These are phyloP conservation scores for Aspergillus ruber DNA, from an alignment of 2,329 filamentous ascomycete genomes.

Conservation along the genomic window DNA sequence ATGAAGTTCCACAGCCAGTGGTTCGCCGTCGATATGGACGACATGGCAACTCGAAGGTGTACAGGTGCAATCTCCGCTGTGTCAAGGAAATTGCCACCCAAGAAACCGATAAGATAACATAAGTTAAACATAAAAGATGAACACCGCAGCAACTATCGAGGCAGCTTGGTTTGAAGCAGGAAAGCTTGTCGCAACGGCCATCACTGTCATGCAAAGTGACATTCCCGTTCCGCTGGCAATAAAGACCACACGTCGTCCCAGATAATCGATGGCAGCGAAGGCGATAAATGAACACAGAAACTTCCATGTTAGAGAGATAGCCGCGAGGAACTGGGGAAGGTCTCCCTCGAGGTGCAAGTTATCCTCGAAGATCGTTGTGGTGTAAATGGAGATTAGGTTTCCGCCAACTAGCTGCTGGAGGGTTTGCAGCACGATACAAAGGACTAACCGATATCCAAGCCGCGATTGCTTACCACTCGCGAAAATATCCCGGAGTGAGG, in stretches of 20 bases:
- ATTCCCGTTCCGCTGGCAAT: conserved; percentile 59
- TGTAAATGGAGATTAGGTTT: conserved; percentile 37
- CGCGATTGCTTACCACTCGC: conserved; percentile 44
- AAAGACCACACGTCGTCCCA: conserved; percentile 60
- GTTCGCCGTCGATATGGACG: background rate
- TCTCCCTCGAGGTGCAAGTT: conserved; percentile 28
- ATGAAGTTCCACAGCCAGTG: conserved; percentile 1
- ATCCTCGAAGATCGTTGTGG: conserved; percentile 32
- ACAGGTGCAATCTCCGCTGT: background rate
- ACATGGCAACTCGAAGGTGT: background rate
- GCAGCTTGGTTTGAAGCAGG: background rate
- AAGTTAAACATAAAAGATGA: background rate
- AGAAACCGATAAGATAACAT: background rate
- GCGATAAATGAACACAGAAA: conserved; percentile 44
- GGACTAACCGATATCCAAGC: conserved; percentile 44
- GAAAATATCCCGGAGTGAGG: conserved; percentile 50
- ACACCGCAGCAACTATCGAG: background rate
- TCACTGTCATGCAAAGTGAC: conserved; percentile 54
- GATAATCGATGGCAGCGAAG: conserved; percentile 42
- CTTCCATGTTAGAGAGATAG: conserved; percentile 46
- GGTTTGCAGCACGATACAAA: conserved; percentile 50
- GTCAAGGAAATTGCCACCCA: background rate
- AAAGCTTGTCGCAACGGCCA: conserved; percentile 6
- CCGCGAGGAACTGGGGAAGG: conserved; percentile 41
- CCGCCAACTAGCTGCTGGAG: conserved; percentile 42